A percentile compares a stretch with the other conserved stretches of the same genome.
Evolutionary conservation across 2,329 filamentous ascomycete species (phyloP).

Genomic region (Remersonia thermophila): DNA sequence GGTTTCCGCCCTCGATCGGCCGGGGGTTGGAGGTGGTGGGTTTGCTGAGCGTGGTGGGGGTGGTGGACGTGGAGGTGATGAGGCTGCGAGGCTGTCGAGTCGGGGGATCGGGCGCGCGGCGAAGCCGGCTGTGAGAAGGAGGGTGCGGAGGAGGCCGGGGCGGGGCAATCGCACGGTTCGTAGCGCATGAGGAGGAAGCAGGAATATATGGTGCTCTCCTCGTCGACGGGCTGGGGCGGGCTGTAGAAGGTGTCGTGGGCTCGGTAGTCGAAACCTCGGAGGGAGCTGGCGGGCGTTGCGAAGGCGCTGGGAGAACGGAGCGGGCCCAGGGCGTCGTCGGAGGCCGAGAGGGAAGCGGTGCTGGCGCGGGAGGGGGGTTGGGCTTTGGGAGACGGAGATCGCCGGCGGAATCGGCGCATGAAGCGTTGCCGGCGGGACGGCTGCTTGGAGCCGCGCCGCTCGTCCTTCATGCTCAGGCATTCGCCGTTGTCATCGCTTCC

Average conservation of each 20-base stretch:
- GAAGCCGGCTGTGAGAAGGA: slow-evolving; percentile 11
- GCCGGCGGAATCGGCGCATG: slow-evolving; percentile 10
- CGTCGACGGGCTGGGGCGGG: slow-evolving; percentile 6
- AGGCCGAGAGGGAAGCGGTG: background rate
- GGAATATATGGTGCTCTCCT: slow-evolving; percentile 19
- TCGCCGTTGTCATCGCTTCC: background rate
- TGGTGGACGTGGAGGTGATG: slow-evolving; percentile 11
- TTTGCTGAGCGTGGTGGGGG: slow-evolving; percentile 17
- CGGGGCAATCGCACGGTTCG: slow-evolving; percentile 13
- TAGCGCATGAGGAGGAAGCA: slow-evolving; percentile 21
- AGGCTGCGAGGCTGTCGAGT: slow-evolving; percentile 1
- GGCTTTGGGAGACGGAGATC: background rate
- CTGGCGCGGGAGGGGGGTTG: slow-evolving; percentile 2
- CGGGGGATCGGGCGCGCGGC: background rate
- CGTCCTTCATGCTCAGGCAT: background rate
- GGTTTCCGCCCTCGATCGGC: too few relatives aligned
- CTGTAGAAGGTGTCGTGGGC: slow-evolving; percentile 2
- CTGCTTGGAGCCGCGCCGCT: background rate
- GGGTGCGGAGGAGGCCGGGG: slow-evolving; percentile 2
- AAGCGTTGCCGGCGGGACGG: slow-evolving; percentile 10
- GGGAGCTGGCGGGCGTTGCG: slow-evolving; percentile 6
- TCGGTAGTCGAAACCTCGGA: slow-evolving; percentile 5
- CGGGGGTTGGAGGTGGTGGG: background rate
- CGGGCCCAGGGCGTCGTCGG: background rate
- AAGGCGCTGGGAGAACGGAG: background rate